phyloP scores from a whole-genome alignment of 495 filamentous ascomycete genomes.

The Podospora comata region DNA sequence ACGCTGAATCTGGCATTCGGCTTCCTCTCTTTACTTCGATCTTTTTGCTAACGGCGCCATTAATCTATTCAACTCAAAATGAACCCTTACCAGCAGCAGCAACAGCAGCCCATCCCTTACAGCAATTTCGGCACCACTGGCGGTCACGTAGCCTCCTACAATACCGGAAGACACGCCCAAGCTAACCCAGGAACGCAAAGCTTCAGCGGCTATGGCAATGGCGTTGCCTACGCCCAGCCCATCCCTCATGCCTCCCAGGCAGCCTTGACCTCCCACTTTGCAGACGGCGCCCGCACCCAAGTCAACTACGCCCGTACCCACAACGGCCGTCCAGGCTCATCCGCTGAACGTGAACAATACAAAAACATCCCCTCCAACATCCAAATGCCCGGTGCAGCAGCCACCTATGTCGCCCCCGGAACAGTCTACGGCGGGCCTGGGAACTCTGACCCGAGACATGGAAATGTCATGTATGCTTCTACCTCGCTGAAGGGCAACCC shows the following conservation, averaged over 20 bases:
- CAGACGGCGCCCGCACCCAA: not conserved
- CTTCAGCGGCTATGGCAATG: not conserved
- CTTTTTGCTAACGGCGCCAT: not conserved
- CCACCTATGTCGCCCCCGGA: not conserved
- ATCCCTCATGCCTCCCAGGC: not conserved
- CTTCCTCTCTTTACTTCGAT: not conserved
- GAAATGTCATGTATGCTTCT: not conserved
- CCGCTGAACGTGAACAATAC: not conserved
- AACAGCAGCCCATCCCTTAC: not conserved
- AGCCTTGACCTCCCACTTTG: not conserved
- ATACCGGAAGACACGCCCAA: not conserved
- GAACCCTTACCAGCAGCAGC: not conserved
- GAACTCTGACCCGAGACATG: not conserved
- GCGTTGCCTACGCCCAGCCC: not conserved
- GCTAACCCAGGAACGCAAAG: not conserved
- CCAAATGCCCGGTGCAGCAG: not conserved
- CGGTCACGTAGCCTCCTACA: not conserved
- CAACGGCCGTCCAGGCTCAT: not conserved
- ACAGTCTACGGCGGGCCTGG: not conserved
- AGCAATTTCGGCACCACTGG: not conserved
- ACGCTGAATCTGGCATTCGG: not conserved
- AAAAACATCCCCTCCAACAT: not conserved
- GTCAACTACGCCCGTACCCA: not conserved
- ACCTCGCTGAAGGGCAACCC: not conserved
- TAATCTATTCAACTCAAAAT: not conserved